Conservation (phyloP, 2,329 filamentous ascomycete species). For the Geosmithia flava region DNA sequence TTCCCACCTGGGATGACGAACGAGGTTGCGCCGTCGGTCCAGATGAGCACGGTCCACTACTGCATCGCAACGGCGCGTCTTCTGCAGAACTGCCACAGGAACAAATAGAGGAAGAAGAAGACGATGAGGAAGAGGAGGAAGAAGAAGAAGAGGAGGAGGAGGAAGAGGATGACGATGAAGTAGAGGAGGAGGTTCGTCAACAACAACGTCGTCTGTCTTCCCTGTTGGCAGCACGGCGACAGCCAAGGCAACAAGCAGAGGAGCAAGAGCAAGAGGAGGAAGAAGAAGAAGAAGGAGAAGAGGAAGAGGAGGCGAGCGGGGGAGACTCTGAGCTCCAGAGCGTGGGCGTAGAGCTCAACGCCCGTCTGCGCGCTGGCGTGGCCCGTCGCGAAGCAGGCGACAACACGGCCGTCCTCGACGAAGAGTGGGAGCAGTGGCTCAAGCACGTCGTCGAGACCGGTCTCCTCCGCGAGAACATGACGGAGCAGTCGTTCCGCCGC, state of each 20-base stretch:
- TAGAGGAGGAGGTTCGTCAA: too few relatives aligned
- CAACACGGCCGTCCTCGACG: conserved; percentile 46
- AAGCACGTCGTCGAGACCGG: conserved; percentile 58
- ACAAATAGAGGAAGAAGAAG: conserved; percentile 5
- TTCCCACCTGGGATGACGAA: conserved; percentile 45
- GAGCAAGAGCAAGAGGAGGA: conserved; percentile 6
- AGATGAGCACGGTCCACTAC: too few relatives aligned
- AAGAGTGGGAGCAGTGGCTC: conserved; percentile 64
- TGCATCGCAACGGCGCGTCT: not conserved
- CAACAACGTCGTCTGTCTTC: too few relatives aligned
- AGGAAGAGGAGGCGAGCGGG: conserved; percentile 8
- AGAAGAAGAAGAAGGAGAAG: conserved; percentile 9
- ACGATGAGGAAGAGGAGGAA: conserved; percentile 9
- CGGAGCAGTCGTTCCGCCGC: conserved; percentile 18
- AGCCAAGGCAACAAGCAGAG: not conserved
- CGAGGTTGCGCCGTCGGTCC: not conserved
- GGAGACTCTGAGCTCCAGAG: conserved; percentile 33
- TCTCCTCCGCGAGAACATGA: conserved; percentile 24
- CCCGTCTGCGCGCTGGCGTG: conserved; percentile 51
- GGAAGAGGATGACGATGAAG: too few relatives aligned
- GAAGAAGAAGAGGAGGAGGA: conserved; percentile 9
- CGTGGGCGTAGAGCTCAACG: conserved; percentile 49
- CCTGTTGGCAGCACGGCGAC: not conserved
- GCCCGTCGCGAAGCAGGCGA: conserved; percentile 51
- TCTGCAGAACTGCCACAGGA: not conserved